Conservation (phyloP, 306 rosid genomes). For the Elaeagnus macrophylla region DNA sequence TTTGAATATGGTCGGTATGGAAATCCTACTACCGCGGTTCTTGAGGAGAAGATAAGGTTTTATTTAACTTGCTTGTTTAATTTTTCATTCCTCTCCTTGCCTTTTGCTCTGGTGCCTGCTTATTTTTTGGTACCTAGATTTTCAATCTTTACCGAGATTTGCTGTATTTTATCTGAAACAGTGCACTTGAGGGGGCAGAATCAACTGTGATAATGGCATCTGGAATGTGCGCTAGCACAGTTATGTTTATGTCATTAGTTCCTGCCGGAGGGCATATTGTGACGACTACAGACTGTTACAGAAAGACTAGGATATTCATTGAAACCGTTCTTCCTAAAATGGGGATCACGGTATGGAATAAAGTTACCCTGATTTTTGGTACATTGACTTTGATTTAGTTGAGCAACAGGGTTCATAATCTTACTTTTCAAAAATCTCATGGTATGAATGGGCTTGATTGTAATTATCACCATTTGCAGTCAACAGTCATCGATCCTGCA, state of each 20-base stretch:
- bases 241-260: conserved; percentile 70
- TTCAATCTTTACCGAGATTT: conserved; percentile 6
- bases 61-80: not conserved
- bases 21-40: conserved; percentile 77
- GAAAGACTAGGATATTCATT: conserved; percentile 86
- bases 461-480: conserved; percentile 35
- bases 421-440: not conserved
- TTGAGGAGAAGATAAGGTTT: conserved; percentile 91
- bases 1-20: conserved; percentile 95
- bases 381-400: not conserved
- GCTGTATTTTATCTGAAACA: conserved; percentile 22
- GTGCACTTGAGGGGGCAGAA: conserved; percentile 93
- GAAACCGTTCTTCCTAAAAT: conserved; percentile 77
- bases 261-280: conserved; percentile 95
- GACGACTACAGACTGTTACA: conserved; percentile 90
- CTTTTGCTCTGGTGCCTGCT: not conserved
- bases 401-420: not conserved
- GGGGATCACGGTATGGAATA: conserved; percentile 63
- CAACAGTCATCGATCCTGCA: conserved; percentile 80
- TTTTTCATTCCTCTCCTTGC: not conserved
- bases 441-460: conserved; percentile 5
- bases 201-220: conserved; percentile 84
- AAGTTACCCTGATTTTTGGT: not conserved
- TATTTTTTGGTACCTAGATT: not conserved
- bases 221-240: conserved; percentile 86